Evolutionary conservation across 768 basidiomycete species (phyloP).

Genomic region (Punctularia strigosozonata): DNA sequence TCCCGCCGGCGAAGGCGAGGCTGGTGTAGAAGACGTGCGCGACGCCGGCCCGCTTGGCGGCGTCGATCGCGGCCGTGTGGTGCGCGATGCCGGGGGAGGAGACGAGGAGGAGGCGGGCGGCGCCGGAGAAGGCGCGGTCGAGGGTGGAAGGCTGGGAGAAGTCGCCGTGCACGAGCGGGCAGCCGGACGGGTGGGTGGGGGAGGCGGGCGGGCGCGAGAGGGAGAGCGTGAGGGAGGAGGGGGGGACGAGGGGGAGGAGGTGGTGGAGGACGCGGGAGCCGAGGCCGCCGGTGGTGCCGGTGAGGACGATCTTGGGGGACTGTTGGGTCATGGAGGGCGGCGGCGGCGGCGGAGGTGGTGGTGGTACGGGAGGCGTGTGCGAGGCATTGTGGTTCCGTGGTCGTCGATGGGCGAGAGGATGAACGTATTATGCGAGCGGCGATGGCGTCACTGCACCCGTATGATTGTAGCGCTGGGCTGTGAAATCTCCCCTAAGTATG

Average conservation of each 20-base stretch:
- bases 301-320: slow-evolving; percentile 22
- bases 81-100: slow-evolving; percentile 21
- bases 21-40: slow-evolving; percentile 24
- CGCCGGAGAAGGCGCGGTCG: slow-evolving; percentile 20
- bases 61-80: slow-evolving; percentile 24
- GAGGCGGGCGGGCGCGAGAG: slow-evolving; percentile 19
- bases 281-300: slow-evolving; percentile 24
- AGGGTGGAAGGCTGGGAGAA: slow-evolving; percentile 19
- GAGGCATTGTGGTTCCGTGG: no score
- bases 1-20: slow-evolving; percentile 18
- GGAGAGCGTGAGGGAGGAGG: slow-evolving; percentile 19
- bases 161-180: slow-evolving; percentile 19
- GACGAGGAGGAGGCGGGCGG: slow-evolving; percentile 21
- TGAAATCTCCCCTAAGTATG: no score
- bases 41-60: slow-evolving; percentile 19
- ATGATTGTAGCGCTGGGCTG: no score
- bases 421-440: no score
- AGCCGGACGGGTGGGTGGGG: slow-evolving; percentile 10
- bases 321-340: no score
- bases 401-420: no score
- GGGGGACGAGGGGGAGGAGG: slow-evolving; percentile 17
- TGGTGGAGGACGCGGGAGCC: slow-evolving; percentile 22
- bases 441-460: no score
- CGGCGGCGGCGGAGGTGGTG: no score
- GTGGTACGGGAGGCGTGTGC: no score